Conservation (phyloP, 768 basidiomycete species). For the Leccinum olivaceopallidum region DNA sequence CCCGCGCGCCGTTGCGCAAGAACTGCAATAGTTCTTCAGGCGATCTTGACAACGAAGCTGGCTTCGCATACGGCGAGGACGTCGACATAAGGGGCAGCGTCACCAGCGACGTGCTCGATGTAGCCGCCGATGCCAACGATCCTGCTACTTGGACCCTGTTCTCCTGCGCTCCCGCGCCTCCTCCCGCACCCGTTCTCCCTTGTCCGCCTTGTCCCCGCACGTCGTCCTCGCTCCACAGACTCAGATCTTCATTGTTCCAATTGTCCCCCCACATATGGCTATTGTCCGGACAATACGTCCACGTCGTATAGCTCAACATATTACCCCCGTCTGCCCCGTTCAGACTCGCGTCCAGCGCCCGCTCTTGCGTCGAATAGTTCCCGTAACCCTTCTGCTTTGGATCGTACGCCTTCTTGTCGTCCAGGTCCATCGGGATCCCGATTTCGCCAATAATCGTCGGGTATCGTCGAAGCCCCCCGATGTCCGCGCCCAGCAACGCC, state of each 20-base stretch:
- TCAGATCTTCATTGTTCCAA: conserved; percentile 97
- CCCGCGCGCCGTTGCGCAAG: conserved; percentile 84
- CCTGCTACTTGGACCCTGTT: neutral
- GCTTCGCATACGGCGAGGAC: conserved; percentile 4
- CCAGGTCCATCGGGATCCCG: conserved; percentile 94
- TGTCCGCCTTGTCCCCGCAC: conserved; percentile 21
- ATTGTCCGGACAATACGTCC: conserved; percentile 87
- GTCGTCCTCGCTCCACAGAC: conserved; percentile 84
- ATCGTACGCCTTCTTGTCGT: conserved; percentile 81
- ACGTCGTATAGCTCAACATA: conserved; percentile 76
- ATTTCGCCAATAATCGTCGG: conserved; percentile 97
- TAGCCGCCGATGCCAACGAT: conserved; percentile 9
- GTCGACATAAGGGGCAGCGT: conserved; percentile 21
- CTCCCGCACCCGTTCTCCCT: neutral
- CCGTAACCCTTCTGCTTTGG: conserved; percentile 47
- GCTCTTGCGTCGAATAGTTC: conserved; percentile 76
- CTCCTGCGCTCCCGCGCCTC: neutral
- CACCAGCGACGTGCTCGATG: conserved; percentile 21
- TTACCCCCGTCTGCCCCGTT: conserved; percentile 79
- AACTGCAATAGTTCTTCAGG: conserved; percentile 49
- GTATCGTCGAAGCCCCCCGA: conserved; percentile 37
- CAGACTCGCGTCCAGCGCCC: conserved; percentile 83
- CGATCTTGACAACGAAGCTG: neutral
- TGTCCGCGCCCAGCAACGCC: conserved; percentile 49
- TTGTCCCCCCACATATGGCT: conserved; percentile 90